Conservation (phyloP, 75 land plant genomes). For the Adiantum capillusveneris region DNA sequence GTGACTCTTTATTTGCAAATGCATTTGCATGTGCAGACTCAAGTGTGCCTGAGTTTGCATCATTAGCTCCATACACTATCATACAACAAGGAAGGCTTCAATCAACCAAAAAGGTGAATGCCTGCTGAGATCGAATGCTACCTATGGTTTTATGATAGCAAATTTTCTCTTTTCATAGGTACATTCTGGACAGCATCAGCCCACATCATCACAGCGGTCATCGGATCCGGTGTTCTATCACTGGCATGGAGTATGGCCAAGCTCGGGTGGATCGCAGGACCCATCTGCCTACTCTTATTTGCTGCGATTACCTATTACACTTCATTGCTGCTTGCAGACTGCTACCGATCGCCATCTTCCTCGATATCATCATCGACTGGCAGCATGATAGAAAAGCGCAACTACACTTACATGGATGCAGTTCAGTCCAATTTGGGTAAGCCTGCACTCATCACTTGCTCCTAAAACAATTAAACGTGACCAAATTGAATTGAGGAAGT, state of each 20-base stretch:
- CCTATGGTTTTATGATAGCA: neutral
- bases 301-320: constrained; percentile 52
- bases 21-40: neutral
- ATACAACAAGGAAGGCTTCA: too few species aligned
- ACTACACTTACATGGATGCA: constrained; percentile 66
- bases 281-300: constrained; percentile 43
- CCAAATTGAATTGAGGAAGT: too few species aligned
- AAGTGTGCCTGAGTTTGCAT: too few species aligned
- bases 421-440: constrained; percentile 50
- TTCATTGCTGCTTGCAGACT: constrained; percentile 57
- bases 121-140: too few species aligned
- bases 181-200: constrained; percentile 67
- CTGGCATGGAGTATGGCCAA: constrained; percentile 81
- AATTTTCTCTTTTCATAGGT: constrained; percentile 11
- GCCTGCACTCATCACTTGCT: neutral
- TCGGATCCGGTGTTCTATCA: constrained; percentile 75
- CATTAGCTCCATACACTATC: too few species aligned
- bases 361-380: constrained; percentile 9
- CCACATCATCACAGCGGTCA: constrained; percentile 73
- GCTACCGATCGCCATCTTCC: constrained; percentile 39
- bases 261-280: constrained; percentile 79
- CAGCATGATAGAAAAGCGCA: constrained; percentile 61
- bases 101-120: too few species aligned
- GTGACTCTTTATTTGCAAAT: too few species aligned
- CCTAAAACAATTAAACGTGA: too few species aligned